Base-by-base conservation (phyloP, 2,329 filamentous ascomycete species). In the Nemania bipapillata region DNA sequence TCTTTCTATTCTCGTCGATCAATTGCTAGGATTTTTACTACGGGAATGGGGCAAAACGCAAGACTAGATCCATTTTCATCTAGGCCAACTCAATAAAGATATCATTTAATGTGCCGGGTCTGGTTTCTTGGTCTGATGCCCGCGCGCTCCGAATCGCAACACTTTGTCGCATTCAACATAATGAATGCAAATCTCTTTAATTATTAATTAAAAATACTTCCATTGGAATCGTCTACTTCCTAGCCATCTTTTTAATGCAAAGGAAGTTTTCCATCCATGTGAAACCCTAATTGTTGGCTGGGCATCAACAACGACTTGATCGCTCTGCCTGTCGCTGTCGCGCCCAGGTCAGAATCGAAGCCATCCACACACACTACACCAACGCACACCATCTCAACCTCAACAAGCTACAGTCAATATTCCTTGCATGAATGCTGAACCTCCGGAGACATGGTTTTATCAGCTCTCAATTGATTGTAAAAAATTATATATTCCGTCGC, bases 301-400 rank as follows among this genome's bases (percentile, higher is more conserved):
- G 6, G 15, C 26, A 53, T 40, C 30, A 26, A 28, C 24, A 50
- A 47, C 6, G n/a, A 20, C 8, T 45, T 49, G 49, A 26, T 9
- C 26, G 11, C 30, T 40, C 45, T 4, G 26, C 32, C n/a, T 30
- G 3, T 12, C 15, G 17, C 58, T 50, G 49, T 60, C 61, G 60
- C 64, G 50, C 35, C 52, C 5, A n/a, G n/a, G 24, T 37, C 54
- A 45, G 24, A 61, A 54, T 50, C 74, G 76, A 78, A 77, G 77
- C 75, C 74, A 77, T 78, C 75, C 70, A 65, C 76, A 65, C 76
- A 75, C 63, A 66, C 69, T 71, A 54, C 66, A 62, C 53, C 50
- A 55, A 35, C 49, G 42, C 53, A 49, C 71, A 72, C 65, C 65
- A 73, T 71, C 56, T 66, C 56, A 63, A 64, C 60, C 54, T 45